A percentile compares a stretch with the other conserved stretches of the same genome.
phyloP scores from a whole-genome alignment of 2,329 filamentous ascomycete genomes.

The Exophiala oligosperma region DNA sequence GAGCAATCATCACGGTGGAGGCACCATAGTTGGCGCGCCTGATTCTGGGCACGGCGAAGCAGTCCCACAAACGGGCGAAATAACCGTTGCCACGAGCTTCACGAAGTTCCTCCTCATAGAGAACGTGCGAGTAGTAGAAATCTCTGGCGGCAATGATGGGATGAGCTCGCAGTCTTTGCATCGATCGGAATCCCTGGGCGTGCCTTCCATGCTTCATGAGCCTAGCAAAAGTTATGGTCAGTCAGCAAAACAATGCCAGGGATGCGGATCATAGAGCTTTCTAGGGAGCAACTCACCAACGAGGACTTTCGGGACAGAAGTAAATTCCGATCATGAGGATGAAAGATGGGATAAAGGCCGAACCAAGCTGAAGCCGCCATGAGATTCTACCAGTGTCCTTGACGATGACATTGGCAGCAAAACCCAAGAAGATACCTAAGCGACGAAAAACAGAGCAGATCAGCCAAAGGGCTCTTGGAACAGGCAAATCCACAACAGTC shows the following conservation, averaged over 20 bases:
- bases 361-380: constrained; percentile 65
- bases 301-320: constrained; percentile 58
- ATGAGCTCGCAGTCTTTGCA: constrained; percentile 28
- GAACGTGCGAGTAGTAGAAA: constrained; percentile 45
- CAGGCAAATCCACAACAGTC: not conserved
- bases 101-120: constrained; percentile 23
- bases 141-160: constrained; percentile 54
- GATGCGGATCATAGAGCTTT: too few relatives aligned
- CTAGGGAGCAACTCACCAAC: constrained; percentile 20
- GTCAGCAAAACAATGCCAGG: not conserved
- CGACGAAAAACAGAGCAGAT: constrained; percentile 28
- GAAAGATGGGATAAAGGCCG: constrained; percentile 65
- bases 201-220: constrained; percentile 31
- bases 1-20: constrained; percentile 53
- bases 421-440: constrained; percentile 67
- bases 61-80: constrained; percentile 39
- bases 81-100: constrained; percentile 42
- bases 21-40: constrained; percentile 31
- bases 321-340: constrained; percentile 59
- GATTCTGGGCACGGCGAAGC: constrained; percentile 31
- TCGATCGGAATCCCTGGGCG: constrained; percentile 29
- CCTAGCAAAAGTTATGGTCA: constrained; percentile 12
- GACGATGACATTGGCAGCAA: constrained; percentile 64
- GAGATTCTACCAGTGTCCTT: constrained; percentile 58
- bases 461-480: constrained; percentile 42